Evolutionary conservation across 2,329 filamentous ascomycete species (phyloP).

Genomic region (Gremmenia infestans): DNA sequence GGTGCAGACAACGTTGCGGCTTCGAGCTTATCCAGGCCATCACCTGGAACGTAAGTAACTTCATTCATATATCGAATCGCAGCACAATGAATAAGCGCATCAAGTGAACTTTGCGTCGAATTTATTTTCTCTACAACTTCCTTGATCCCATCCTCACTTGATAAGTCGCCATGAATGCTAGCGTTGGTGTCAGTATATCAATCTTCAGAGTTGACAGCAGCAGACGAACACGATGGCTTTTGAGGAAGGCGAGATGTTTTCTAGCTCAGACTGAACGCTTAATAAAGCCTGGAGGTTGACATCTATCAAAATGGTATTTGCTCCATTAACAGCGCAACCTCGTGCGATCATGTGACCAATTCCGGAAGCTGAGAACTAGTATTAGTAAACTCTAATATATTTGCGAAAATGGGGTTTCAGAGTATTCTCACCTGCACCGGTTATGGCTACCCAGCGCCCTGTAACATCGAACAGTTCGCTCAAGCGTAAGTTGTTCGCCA

Average conservation of each 20-base stretch:
- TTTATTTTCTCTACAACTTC: not conserved
- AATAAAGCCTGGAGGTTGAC: not conserved
- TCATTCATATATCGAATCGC: not conserved
- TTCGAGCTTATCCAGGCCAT: not conserved
- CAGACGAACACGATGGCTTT: too few species aligned
- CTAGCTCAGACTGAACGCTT: too few species aligned
- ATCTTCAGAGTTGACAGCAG: too few species aligned
- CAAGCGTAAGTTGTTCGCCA: too few species aligned
- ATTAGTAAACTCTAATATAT: too few species aligned
- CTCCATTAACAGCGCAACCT: not conserved
- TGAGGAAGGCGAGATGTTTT: too few species aligned
- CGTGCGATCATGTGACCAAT: not conserved
- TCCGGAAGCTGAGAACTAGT: not conserved
- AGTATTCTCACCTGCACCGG: too few species aligned
- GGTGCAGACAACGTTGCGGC: not conserved
- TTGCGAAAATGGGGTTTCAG: too few species aligned
- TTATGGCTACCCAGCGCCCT: too few species aligned
- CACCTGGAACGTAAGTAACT: not conserved
- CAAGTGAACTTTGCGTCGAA: not conserved
- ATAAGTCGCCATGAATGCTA: not conserved
- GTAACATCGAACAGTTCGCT: too few species aligned
- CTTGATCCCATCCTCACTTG: not conserved
- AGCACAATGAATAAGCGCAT: not conserved
- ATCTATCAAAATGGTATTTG: not conserved
- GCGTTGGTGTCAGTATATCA: not conserved